These are phyloP conservation scores for Triticum aestivum DNA, from an alignment of 176 grass and related monocot genomes.

Conservation along the genomic window IWGSC_CS_RefSeq_v2.1 NC_057799.1:332967500-332967999, in stretches of 20 bases:
- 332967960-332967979: too few species aligned
- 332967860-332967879: not conserved
- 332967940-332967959: not conserved
- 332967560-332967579: not conserved
- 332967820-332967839: not conserved
- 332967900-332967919: not conserved
- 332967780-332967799: not conserved
- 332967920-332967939: not conserved
- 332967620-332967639: not conserved
- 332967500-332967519: not conserved
- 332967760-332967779: not conserved
- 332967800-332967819: not conserved
- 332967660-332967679: not conserved
- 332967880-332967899: not conserved
- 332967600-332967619: not conserved
- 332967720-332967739: not conserved
- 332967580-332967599: not conserved
- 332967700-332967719: not conserved
- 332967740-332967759: too few species aligned
- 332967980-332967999: too few species aligned
- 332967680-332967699: not conserved
- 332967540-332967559: not conserved
- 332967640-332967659: not conserved
- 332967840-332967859: not conserved
- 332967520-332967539: not conserved